phyloP scores from a whole-genome alignment of 2,329 filamentous ascomycete genomes.

The Fusarium albosuccineum region DNA sequence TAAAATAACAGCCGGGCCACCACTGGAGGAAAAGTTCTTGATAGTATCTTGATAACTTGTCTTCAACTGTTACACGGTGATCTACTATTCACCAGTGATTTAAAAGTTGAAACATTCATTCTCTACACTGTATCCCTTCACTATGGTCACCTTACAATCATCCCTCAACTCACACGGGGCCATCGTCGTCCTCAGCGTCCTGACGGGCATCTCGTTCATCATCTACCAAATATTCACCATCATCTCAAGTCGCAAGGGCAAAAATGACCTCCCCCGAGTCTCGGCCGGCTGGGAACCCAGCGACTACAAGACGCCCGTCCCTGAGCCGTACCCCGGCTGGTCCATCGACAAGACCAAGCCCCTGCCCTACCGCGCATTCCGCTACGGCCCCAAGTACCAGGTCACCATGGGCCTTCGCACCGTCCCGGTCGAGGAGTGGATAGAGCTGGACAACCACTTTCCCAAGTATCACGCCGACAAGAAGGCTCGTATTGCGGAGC shows the following conservation, averaged over 20 bases:
- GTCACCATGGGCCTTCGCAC: slow-evolving; percentile 82
- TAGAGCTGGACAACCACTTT: slow-evolving; percentile 86
- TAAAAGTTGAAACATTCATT: no score
- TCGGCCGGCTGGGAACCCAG: slow-evolving; percentile 25
- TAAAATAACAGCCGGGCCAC: slow-evolving; percentile 17
- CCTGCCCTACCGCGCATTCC: slow-evolving; percentile 82
- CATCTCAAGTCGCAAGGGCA: slow-evolving; percentile 17
- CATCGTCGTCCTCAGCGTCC: slow-evolving; percentile 25
- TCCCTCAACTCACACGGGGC: slow-evolving; percentile 24
- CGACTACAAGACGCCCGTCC: slow-evolving; percentile 69
- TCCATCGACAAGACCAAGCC: slow-evolving; percentile 76
- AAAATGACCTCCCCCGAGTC: slow-evolving; percentile 27
- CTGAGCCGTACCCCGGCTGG: slow-evolving; percentile 76
- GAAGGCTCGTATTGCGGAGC: slow-evolving; percentile 73
- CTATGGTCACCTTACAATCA: slow-evolving; percentile 15
- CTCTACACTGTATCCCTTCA: not conserved
- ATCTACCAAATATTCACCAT: slow-evolving; percentile 29
- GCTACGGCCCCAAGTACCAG: slow-evolving; percentile 81
- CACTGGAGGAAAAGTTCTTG: not conserved
- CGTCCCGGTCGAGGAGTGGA: slow-evolving; percentile 80
- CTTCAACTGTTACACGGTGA: slow-evolving; percentile 17
- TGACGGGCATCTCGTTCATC: slow-evolving; percentile 19
- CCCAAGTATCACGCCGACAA: slow-evolving; percentile 80
- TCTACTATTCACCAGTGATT: not conserved
- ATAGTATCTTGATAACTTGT: not conserved